A percentile compares a stretch with the other conserved stretches of the same genome.
Conservation (phyloP, 1,284 basidiomycete genomes). For the Ganoderma sinense region DNA sequence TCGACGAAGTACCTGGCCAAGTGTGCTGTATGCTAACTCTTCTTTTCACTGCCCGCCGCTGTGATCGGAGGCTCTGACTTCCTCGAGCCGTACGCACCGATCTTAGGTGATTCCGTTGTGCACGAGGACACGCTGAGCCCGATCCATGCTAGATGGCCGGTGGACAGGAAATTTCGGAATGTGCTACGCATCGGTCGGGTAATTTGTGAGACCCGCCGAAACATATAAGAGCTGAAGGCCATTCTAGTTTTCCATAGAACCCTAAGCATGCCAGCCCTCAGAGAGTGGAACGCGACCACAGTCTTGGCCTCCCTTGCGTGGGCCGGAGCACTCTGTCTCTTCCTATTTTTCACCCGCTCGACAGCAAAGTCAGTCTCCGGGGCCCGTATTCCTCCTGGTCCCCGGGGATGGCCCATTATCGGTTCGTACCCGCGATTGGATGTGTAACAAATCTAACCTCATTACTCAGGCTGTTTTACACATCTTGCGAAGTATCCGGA, state of each 20-base stretch:
- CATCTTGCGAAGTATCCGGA: conserved; percentile 47
- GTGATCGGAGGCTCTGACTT: too few relatives aligned
- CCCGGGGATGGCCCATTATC: not conserved
- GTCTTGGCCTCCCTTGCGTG: not conserved
- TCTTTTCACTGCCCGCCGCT: too few relatives aligned
- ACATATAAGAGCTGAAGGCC: not conserved
- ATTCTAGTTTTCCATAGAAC: not conserved
- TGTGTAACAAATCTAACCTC: not conserved
- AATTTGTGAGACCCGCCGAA: too few relatives aligned
- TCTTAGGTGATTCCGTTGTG: too few relatives aligned
- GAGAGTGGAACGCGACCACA: not conserved
- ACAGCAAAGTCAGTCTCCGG: not conserved
- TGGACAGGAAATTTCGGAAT: too few relatives aligned
- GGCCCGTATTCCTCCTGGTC: not conserved
- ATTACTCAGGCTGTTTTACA: conserved; percentile 16
- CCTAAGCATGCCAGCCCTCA: not conserved
- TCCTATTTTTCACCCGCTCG: not conserved
- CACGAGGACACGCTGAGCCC: too few relatives aligned
- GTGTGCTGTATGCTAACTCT: too few relatives aligned
- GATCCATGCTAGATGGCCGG: too few relatives aligned
- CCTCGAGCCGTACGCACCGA: too few relatives aligned
- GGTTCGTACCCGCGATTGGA: not conserved
- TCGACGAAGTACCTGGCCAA: too few relatives aligned
- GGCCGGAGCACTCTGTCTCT: not conserved
- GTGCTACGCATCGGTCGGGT: too few relatives aligned